Evolutionary conservation across 306 rosid genomes (phyloP).

Genomic region (Abrus precatorius): DNA sequence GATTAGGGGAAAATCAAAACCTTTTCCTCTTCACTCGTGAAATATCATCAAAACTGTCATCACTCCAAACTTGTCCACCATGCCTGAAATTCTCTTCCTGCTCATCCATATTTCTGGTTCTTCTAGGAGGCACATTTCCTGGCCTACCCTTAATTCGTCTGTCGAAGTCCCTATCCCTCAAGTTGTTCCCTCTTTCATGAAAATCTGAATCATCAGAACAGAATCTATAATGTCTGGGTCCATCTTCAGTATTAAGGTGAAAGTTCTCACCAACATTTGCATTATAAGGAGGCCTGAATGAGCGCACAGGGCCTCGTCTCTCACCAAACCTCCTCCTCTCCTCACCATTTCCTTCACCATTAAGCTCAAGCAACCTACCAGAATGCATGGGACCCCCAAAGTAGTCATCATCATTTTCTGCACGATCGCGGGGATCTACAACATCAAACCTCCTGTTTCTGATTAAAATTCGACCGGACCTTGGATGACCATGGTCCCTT

Average conservation of each 20-base stretch:
- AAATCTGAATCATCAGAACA: constrained; percentile 76
- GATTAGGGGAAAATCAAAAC: constrained; percentile 53
- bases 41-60: constrained; percentile 70
- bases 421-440: constrained; percentile 73
- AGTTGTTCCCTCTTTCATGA: constrained; percentile 75
- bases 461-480: constrained; percentile 65
- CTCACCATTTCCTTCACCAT: constrained; percentile 71
- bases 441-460: constrained; percentile 79
- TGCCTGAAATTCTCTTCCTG: constrained; percentile 77
- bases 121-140: constrained; percentile 73
- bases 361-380: constrained; percentile 65
- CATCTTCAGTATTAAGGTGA: constrained; percentile 70
- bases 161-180: constrained; percentile 79
- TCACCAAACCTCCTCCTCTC: constrained; percentile 82
- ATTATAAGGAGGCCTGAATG: constrained; percentile 77
- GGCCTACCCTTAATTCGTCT: constrained; percentile 73
- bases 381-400: constrained; percentile 75
- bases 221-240: constrained; percentile 72
- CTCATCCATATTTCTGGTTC: constrained; percentile 77
- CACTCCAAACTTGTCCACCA: constrained; percentile 78
- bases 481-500: constrained; percentile 74
- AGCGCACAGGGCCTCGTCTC: constrained; percentile 75
- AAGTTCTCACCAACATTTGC: constrained; percentile 66
- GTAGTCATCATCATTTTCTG: constrained; percentile 65
- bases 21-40: constrained; percentile 81